These are phyloP conservation scores for Martensiomyces pterosporus DNA, from an alignment of 192 early-diverging fungal genomes.

Conservation along the genomic window DNA sequence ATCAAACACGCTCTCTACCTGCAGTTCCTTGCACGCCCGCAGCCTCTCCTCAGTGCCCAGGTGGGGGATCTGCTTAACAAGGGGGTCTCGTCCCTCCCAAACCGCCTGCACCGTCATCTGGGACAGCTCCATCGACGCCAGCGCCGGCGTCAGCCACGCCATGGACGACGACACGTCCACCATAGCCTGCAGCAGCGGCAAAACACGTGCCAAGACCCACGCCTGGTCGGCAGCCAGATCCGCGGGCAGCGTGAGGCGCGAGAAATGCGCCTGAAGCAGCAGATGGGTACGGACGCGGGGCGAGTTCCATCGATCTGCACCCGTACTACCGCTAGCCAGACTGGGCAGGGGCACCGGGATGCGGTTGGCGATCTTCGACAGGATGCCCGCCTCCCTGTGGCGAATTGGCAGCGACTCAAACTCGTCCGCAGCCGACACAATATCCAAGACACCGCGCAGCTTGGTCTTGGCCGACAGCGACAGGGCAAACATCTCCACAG, in stretches of 20 bases:
- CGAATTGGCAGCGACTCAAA: conserved; percentile 90
- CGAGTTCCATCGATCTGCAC: conserved; percentile 57
- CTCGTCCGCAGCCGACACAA: conserved; percentile 89
- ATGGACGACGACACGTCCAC: conserved; percentile 92
- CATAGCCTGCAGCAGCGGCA: conserved; percentile 86
- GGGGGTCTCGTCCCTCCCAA: conserved; percentile 88
- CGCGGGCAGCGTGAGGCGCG: conserved; percentile 79
- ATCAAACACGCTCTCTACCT: conserved; percentile 85
- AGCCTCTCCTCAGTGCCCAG: conserved; percentile 46
- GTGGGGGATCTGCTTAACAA: conserved; percentile 87
- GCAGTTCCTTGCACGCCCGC: conserved; percentile 10
- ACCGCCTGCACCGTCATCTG: conserved; percentile 98
- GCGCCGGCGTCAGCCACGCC: conserved; percentile 84
- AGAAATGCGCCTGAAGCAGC: conserved; percentile 93
- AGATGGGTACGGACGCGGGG: conserved; percentile 92
- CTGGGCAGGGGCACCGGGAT: conserved; percentile 57
- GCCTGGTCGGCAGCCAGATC: conserved; percentile 93
- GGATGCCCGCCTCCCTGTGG: conserved; percentile 82
- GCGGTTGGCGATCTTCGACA: conserved; percentile 77
- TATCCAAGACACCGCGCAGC: conserved; percentile 86
- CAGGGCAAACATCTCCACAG: conserved; percentile 89
- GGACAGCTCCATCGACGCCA: conserved; percentile 92
- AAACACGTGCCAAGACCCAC: conserved; percentile 56
- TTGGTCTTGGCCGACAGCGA: conserved; percentile 84
- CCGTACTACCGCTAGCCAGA: not conserved